Base-by-base conservation (phyloP, 2,329 filamentous ascomycete genomes). In the Cadophora sp. region DNA sequence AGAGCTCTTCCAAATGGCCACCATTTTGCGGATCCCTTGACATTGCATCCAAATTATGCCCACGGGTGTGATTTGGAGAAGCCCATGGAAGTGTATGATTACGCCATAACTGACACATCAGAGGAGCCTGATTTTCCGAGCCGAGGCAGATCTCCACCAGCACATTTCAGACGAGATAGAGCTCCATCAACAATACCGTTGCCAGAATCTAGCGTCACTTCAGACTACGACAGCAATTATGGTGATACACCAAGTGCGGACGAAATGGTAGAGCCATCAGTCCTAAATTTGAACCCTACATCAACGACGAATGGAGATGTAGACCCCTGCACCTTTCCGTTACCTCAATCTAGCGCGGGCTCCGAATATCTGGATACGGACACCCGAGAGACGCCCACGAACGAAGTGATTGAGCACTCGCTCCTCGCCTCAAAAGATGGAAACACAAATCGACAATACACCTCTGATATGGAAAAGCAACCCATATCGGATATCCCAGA, bases 111-210 rank as follows among this genome's bases (percentile, higher is more conserved):
- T 9, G 73, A 76, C 27, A 68, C 70, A 20, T 73, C 71, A 30
- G 72, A 71, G 39, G 73, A 74, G 41, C 60, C 48, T 53, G 64
- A 70, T 53, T 74, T 71, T 53, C 75, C 73, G 4, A 67, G 70
- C 22, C 66, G 75, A 68, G 76, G 76, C n/a, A 71, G 75, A 65
- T 76, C 76, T 50, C 76, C 74, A 51, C 71, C 75, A 30, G 64
- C 67, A 59, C 66, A 64, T 27, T 22, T 59, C 36, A 68, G 70
- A 39, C 41, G 43, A 66, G 69, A 39, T 43, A 58, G 64, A 27
- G 43, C 47, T 53, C 62, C 64, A 24, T 67, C 59, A 24, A 55
- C 56, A 24, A 62, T 67, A 39, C 64, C 66, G 24, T 60, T 72
- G 14, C 71, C 66, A 48, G 27, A 41, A 43, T 72, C 69, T 11